Percentiles rank a stretch among this genome's conserved stretches.
These are phyloP conservation scores for Candida golubevii DNA, from an alignment of 805 yeast species.

Conservation along the genomic window DNA sequence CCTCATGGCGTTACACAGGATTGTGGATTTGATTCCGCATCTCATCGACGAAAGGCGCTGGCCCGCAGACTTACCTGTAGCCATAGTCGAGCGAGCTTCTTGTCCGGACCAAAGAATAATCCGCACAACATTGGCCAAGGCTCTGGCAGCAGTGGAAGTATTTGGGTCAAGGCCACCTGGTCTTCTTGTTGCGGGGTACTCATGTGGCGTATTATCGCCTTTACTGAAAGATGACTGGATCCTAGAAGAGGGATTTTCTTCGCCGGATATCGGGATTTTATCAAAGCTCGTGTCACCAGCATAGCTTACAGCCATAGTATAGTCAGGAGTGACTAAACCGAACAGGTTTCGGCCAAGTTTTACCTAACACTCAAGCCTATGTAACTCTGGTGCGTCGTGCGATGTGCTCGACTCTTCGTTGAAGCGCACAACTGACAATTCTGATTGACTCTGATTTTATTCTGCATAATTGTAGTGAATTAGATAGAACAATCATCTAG, in stretches of 20 bases:
- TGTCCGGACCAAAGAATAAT: conserved; percentile 90
- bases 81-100: conserved; percentile 85
- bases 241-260: conserved; percentile 43
- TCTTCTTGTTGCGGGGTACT: conserved; percentile 71
- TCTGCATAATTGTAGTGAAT: too few species aligned
- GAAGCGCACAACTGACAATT: too few species aligned
- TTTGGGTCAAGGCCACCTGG: conserved; percentile 94
- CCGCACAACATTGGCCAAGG: conserved; percentile 62
- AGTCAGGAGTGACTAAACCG: too few species aligned
- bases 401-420: too few species aligned
- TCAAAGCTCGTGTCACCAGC: conserved; percentile 9
- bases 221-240: conserved; percentile 31
- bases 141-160: conserved; percentile 68
- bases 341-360: too few species aligned
- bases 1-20: conserved; percentile 84
- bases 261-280: conserved; percentile 12
- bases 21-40: conserved; percentile 49
- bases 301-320: not conserved
- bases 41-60: conserved; percentile 48
- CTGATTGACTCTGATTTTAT: too few species aligned
- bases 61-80: conserved; percentile 71
- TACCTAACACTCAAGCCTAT: too few species aligned
- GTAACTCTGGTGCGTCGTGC: too few species aligned
- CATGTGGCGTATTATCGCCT: conserved; percentile 53
- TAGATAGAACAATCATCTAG: too few species aligned